Conservation (phyloP, 73 alveolate species). For the Tetrahymena malaccensis region DNA sequence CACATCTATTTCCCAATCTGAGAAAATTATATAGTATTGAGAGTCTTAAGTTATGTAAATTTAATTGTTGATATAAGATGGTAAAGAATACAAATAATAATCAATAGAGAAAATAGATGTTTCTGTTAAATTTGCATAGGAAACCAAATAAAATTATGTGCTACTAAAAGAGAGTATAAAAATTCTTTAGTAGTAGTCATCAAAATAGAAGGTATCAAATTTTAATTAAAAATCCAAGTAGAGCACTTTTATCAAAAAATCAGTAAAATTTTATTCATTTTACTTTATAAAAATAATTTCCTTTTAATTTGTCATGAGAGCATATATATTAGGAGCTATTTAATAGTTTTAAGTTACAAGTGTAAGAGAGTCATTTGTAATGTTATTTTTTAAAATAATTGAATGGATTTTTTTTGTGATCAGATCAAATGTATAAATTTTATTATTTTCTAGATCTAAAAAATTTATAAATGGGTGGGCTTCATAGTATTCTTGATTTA, state of each 20-base stretch:
- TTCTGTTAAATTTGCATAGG: not conserved
- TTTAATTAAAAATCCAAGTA: not conserved
- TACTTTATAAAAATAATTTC: not conserved
- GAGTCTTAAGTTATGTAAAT: not conserved
- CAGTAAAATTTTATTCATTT: too few relatives aligned
- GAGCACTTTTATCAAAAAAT: too few relatives aligned
- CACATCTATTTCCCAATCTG: not conserved
- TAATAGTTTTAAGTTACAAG: too few relatives aligned
- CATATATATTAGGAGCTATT: not conserved
- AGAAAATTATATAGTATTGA: not conserved
- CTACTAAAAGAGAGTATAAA: not conserved
- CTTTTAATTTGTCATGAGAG: not conserved
- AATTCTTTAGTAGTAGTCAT: not conserved
- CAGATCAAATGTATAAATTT: not conserved
- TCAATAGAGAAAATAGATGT: too few relatives aligned
- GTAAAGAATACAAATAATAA: not conserved
- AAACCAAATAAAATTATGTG: not conserved
- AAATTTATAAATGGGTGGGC: not conserved
- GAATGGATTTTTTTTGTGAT: not conserved
- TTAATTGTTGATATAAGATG: not conserved
- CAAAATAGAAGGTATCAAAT: not conserved
- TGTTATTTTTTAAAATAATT: too few relatives aligned
- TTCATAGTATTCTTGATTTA: not conserved
- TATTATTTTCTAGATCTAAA: too few relatives aligned
- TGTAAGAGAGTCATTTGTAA: not conserved